phyloP scores from a whole-genome alignment of 768 basidiomycete genomes.

The Tulasnella sp. region DNA sequence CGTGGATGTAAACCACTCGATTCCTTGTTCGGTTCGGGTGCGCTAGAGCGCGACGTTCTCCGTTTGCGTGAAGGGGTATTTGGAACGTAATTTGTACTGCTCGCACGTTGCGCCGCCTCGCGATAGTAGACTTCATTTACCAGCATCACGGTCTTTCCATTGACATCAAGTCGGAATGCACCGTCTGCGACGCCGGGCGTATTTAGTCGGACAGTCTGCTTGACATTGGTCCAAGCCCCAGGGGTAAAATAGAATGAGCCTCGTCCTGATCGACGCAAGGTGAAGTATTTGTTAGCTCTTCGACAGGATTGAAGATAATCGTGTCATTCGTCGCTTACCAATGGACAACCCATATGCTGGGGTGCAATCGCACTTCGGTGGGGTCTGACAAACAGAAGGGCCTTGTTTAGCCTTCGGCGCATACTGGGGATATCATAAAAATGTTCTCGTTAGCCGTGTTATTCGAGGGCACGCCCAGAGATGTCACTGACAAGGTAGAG shows the following conservation, averaged over 20 bases:
- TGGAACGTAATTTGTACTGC: background rate
- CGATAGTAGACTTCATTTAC: constrained; percentile 56
- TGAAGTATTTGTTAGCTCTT: no score
- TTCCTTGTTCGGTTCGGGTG: constrained; percentile 23
- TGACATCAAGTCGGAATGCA: constrained; percentile 49
- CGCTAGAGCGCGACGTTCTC: constrained; percentile 5
- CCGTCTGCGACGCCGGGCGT: constrained; percentile 65
- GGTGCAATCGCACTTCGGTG: constrained; percentile 51
- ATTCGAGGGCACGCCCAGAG: constrained; percentile 36
- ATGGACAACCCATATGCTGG: constrained; percentile 61
- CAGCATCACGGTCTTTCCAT: constrained; percentile 45
- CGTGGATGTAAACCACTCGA: background rate
- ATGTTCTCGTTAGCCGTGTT: background rate
- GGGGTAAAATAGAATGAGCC: constrained; percentile 52
- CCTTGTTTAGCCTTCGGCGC: constrained; percentile 65
- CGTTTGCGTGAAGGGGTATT: background rate
- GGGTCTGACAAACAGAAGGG: constrained; percentile 43
- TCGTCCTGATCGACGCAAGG: constrained; percentile 27
- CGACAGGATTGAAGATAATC: no score
- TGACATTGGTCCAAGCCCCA: constrained; percentile 61
- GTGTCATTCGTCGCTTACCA: constrained; percentile 27
- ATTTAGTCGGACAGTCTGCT: constrained; percentile 62
- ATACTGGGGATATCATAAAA: constrained; percentile 52
- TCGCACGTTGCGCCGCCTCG: constrained; percentile 22
- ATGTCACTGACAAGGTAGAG: constrained; percentile 38